Percentiles rank a stretch among this genome's conserved stretches.
These are phyloP conservation scores for Durio zibethinus DNA, from an alignment of 345 rosid species.

Conservation along the genomic window DNA sequence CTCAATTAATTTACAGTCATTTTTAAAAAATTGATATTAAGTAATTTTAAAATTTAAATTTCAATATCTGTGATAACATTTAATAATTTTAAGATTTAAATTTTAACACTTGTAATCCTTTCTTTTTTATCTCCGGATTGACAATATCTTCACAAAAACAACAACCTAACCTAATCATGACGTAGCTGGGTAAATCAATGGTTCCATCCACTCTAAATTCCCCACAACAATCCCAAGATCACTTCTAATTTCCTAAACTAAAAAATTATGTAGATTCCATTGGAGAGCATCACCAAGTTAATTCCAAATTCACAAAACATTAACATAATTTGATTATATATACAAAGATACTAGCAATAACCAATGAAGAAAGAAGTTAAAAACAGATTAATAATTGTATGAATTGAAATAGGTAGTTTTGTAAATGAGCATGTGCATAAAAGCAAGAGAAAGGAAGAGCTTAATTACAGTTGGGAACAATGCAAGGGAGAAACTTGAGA, in stretches of 20 bases:
- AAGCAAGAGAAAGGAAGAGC: constrained; percentile 16
- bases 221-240: neutral
- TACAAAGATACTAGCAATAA: neutral
- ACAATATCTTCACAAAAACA: too few relatives aligned
- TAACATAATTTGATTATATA: neutral
- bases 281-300: neutral
- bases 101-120: too few relatives aligned
- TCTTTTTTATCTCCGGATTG: too few relatives aligned
- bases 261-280: neutral
- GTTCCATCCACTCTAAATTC: neutral
- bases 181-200: neutral
- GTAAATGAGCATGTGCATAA: neutral
- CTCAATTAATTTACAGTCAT: too few relatives aligned
- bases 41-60: too few relatives aligned
- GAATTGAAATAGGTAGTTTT: neutral
- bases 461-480: constrained; percentile 68
- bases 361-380: constrained; percentile 7
- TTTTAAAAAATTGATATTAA: too few relatives aligned
- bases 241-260: neutral
- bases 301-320: neutral
- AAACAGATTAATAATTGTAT: neutral
- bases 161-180: neutral
- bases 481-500: constrained; percentile 78
- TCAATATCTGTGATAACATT: too few relatives aligned
- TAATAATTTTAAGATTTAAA: too few relatives aligned